phyloP scores from a whole-genome alignment of 257 asterid species.

The Leonotis leonurus region DNA sequence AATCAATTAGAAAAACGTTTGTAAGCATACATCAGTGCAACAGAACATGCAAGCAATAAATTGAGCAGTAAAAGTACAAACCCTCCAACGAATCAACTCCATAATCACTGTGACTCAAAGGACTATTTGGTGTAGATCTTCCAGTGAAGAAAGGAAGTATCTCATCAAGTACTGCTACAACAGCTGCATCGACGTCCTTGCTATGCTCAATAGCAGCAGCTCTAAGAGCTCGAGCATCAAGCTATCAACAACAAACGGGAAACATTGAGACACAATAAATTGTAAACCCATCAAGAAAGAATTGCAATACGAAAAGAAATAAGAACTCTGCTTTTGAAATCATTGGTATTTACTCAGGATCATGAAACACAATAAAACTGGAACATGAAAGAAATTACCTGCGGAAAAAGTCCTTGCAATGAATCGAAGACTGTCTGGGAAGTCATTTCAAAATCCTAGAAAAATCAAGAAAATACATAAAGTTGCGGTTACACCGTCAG shows the following conservation, averaged over 20 bases:
- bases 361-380: background rate
- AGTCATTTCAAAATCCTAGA: constrained; percentile 21
- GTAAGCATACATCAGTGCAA: constrained; percentile 1
- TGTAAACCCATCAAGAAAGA: too few relatives aligned
- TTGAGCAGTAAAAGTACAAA: constrained; percentile 4
- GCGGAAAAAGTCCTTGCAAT: constrained; percentile 35
- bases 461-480: constrained; percentile 13
- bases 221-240: constrained; percentile 65
- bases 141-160: constrained; percentile 52
- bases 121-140: constrained; percentile 22
- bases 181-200: constrained; percentile 64
- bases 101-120: constrained; percentile 17
- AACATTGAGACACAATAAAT: background rate
- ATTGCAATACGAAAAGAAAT: background rate
- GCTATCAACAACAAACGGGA: constrained; percentile 27
- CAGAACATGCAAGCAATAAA: constrained; percentile 1
- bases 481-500: background rate
- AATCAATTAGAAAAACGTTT: background rate
- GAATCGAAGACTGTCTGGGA: constrained; percentile 19
- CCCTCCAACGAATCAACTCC: constrained; percentile 30
- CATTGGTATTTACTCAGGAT: background rate
- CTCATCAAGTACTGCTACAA: constrained; percentile 56
- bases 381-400: constrained; percentile 26
- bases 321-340: background rate
- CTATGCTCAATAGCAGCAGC: constrained; percentile 83